A percentile compares a stretch with the other conserved stretches of the same genome.
These are phyloP conservation scores for Spencermartinsiella ligniputridi DNA, from an alignment of 1,139 yeast species.

Conservation along the genomic window DNA sequence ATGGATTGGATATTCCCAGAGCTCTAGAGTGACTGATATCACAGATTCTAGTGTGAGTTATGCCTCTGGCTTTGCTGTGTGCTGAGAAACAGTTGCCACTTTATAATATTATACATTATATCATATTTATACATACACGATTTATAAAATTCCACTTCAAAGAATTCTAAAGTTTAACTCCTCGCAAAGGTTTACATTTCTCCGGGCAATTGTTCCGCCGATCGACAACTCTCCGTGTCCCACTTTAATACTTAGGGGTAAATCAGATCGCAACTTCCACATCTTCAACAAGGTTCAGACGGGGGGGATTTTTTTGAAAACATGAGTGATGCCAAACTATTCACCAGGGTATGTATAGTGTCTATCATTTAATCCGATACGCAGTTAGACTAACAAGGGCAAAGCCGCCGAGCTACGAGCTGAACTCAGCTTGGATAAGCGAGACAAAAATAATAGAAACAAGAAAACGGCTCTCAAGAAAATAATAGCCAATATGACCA, in stretches of 20 bases:
- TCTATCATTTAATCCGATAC: too few species aligned
- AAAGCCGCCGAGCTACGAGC: conserved; percentile 52
- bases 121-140: too few species aligned
- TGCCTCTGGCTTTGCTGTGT: conserved; percentile 70
- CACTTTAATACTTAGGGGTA: too few species aligned
- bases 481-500: conserved; percentile 75
- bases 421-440: conserved; percentile 53
- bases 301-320: too few species aligned
- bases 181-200: too few species aligned
- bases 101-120: not conserved
- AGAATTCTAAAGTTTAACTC: too few species aligned
- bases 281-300: too few species aligned
- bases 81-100: conserved; percentile 10
- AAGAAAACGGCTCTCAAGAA: conserved; percentile 65
- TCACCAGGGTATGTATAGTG: conserved; percentile 29
- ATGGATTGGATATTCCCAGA: conserved; percentile 85
- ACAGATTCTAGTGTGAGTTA: conserved; percentile 83
- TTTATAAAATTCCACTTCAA: too few species aligned
- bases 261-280: too few species aligned
- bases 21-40: conserved; percentile 48
- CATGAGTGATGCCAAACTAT: conserved; percentile 31
- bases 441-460: conserved; percentile 42
- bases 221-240: too few species aligned
- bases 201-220: too few species aligned
- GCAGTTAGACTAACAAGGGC: conserved; percentile 28